Base-by-base conservation (phyloP, 257 asterid species). In the Osmanthus fragrans region DNA sequence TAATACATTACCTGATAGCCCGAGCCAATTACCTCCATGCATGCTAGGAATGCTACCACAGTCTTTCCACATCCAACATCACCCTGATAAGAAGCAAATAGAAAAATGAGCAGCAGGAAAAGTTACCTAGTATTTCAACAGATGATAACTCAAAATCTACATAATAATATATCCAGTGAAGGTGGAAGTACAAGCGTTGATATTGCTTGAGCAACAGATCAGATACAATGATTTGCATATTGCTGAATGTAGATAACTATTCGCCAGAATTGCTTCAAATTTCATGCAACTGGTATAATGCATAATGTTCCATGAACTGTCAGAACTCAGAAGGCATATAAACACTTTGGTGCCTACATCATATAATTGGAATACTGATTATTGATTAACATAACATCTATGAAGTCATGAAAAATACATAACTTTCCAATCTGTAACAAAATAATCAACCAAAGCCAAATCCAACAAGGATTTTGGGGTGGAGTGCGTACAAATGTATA, bases 61-160 rank as follows among this genome's bases (percentile, higher is more conserved):
- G 99, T 95, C 88, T 95, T 95, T 73, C 99, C 99, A 73, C 98
- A 95, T 80, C 99, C 98, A 87, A 95, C 99, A 77, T 95, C 98
- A 77, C 98, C 99, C 99, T 95, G 84, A 73, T 42, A 75, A 75
- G 39, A 71, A 69, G 56, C 51, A 67, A 63, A 12, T 36, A 13
- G 30, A 47, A 32, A 7, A 6, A 69, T 47, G 45, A 49, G 67
- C 33, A 21, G 36, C 25, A 9, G 68, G 32, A 27, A 63, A 63
- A 27, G 18, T 2, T 25, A 25, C 25, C 69, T 63, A 3, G 34
- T 63, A 9, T 63, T 63, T 63, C 16, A 27, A 63, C 34, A 63
- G 68, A 63, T 25, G 5, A 9, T 23, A 10, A 54, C 63, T 54
- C 63, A 16, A 18, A 49, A 49, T 49, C 58, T 3, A 13, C 5